Base-by-base conservation (phyloP, 257 asterid species). In the Gardenia jasminoides region DNA sequence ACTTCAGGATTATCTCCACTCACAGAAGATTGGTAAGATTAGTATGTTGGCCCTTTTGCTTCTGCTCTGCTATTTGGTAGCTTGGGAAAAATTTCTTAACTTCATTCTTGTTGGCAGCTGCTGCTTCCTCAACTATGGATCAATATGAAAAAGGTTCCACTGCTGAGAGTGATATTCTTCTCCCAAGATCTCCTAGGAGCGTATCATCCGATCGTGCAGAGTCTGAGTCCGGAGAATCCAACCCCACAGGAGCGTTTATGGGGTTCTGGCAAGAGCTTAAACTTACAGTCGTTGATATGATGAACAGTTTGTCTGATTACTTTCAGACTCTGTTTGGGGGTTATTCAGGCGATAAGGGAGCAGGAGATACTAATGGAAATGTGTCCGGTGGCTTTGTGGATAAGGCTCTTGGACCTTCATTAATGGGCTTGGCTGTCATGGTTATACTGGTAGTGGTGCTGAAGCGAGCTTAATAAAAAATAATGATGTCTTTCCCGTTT, bases 381-480 rank as follows among this genome's bases (percentile, higher is more conserved):
- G 82, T 85, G 20, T 71, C 79, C 39, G 8, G 80, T 4, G 80
- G 86, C 24, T 80, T 74, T 1, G 19, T 70, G 30, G 94, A 90
- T 1, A 74, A 72, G 30, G 68, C 85, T 2, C 75, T 90, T 79
- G 91, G 83, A 48, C 88, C 90, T 6, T 89, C 94, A 8, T 75
- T 93, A 43, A 76, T 93, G 77, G 98, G 96, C 16, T 82, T 93
- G 85, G 97, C 96, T 1, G 85, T 89, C 31, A 89, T 81, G 85
- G 91, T 80, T 69, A 85, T 85, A 22, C 26, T 88, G 88, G 84
- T 88, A 58, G 82, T 88, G 20, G 67, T 88, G 64, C 61, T 86
- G 54, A 88, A 80, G 82, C 83, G 89, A 58, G 77, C 19, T 43
- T 76, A 77, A 72, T 62, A 11, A 36, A 36, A 11, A 36, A 36